Base-by-base conservation (phyloP, 331 rosid genomes). In the Stylosanthes scabra region DNA sequence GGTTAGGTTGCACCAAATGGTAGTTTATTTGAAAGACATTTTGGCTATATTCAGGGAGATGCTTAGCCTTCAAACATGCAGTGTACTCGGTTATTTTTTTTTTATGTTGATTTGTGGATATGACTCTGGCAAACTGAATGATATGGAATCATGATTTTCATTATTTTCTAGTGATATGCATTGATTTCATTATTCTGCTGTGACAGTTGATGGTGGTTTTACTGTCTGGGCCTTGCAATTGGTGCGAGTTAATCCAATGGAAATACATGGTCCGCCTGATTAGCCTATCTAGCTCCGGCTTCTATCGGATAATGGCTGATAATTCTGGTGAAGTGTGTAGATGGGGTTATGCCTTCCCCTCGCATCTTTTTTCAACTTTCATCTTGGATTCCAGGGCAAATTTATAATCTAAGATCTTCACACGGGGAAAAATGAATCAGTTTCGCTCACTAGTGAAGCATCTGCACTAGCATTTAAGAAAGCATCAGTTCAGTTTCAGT, bases 181-280 rank as follows among this genome's bases (percentile, higher is more conserved):
- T 11, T 54, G 2, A 15, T 9, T 50, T 34, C 46, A 42, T 68
- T 20, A 37, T 39, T 50, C 25, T 5, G 12, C 8, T 15, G 28
- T 50, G 63, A 40, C 52, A 55, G 50, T 39, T 55, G 52, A 69
- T 55, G 56, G 11, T 68, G 74, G 37, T 31, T 31, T 54, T 68
- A 52, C 63, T 16, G 4, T 61, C 51, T 13, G 47, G 68, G 77
- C 40, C 55, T 20, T 8, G 8, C 49, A 69, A 45, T 2, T 9
- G 50, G 12, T 3, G 50, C n/a, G n/a, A 11, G 39, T 16, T 27
- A 72, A 72, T 15, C 62, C 13, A 37, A 16, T 12, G 70, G 39
- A 67, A 45, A 60, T 60, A 31, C 5, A 41, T 41, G 45, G 47
- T 20, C 4, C 34, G 54, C 27, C 39, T 39, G 52, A 13, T 31